Conservation (phyloP, 345 rosid species). For the Eucalyptus viminalis region DNA sequence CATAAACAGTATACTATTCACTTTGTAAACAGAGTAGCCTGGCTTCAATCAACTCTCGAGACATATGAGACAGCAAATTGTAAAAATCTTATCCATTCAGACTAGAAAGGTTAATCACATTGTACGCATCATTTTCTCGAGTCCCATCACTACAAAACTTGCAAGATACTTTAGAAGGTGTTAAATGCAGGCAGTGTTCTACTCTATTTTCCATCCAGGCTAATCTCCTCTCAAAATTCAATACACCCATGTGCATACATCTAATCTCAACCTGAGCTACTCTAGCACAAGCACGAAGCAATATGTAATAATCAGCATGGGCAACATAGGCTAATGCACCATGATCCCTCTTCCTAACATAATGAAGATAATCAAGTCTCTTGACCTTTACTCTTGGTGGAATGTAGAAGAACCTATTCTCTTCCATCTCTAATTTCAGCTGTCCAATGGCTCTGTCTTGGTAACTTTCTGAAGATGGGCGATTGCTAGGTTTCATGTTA, state of each 20-base stretch:
- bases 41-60: not conserved
- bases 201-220: slow-evolving; percentile 67
- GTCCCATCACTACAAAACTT: slow-evolving; percentile 17
- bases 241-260: slow-evolving; percentile 52
- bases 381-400: slow-evolving; percentile 53
- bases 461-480: not conserved
- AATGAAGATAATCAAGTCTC: slow-evolving; percentile 51
- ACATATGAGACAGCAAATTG: not conserved
- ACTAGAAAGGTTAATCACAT: slow-evolving; percentile 5
- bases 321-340: slow-evolving; percentile 42
- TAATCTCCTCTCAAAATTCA: slow-evolving; percentile 67
- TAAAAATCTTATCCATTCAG: not conserved
- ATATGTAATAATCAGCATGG: slow-evolving; percentile 77
- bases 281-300: slow-evolving; percentile 54
- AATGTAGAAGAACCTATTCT: slow-evolving; percentile 52
- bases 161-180: slow-evolving; percentile 28
- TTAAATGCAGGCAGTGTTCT: slow-evolving; percentile 34
- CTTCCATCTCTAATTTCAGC: slow-evolving; percentile 57
- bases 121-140: not conserved
- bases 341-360: slow-evolving; percentile 42
- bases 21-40: not conserved
- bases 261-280: slow-evolving; percentile 49
- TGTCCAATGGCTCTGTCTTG: slow-evolving; percentile 19
- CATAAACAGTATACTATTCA: not conserved
- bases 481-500: not conserved